Percentiles rank a stretch among this genome's conserved stretches.
phyloP scores from a whole-genome alignment of 768 basidiomycete genomes.

The Amanita muscaria region DNA sequence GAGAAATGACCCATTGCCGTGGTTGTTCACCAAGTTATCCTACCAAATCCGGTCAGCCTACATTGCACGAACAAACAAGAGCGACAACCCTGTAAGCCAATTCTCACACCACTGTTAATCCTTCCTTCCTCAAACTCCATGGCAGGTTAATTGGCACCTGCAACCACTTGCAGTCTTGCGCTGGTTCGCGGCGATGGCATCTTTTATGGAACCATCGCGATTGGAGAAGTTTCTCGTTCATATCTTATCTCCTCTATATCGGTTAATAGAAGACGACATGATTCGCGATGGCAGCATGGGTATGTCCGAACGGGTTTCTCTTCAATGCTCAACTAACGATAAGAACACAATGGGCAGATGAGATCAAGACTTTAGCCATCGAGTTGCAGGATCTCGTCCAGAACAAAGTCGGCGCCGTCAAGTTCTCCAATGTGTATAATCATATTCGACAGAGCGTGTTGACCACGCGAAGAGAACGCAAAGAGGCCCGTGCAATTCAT shows the following conservation, averaged over 20 bases:
- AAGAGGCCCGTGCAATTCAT: slow-evolving; percentile 50
- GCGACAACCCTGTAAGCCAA: slow-evolving; percentile 34
- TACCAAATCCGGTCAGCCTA: slow-evolving; percentile 76
- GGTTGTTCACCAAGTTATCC: slow-evolving; percentile 93
- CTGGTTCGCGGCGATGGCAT: slow-evolving; percentile 91
- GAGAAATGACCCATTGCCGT: slow-evolving; percentile 55
- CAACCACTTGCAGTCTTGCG: slow-evolving; percentile 75
- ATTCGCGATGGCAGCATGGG: slow-evolving; percentile 74
- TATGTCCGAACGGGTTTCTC: too few relatives aligned
- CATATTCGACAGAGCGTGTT: slow-evolving; percentile 66
- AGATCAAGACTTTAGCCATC: slow-evolving; percentile 67
- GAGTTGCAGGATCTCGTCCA: slow-evolving; percentile 89
- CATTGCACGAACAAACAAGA: slow-evolving; percentile 55
- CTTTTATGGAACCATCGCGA: slow-evolving; percentile 48
- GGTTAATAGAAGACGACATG: slow-evolving; percentile 81
- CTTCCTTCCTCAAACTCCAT: slow-evolving; percentile 6
- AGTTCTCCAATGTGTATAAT: slow-evolving; percentile 74
- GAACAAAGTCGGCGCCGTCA: slow-evolving; percentile 77
- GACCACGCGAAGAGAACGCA: slow-evolving; percentile 62
- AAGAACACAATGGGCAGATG: too few relatives aligned
- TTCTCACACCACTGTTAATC: slow-evolving; percentile 1
- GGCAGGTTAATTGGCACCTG: slow-evolving; percentile 72
- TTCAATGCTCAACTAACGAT: too few relatives aligned
- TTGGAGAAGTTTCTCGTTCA: slow-evolving; percentile 72
- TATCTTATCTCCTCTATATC: slow-evolving; percentile 79